Percentiles rank a stretch among this genome's conserved stretches.
These are phyloP conservation scores for Acanthamoeba triangularis DNA, from an alignment of 208 protist genomes.

Conservation along the genomic window DNA sequence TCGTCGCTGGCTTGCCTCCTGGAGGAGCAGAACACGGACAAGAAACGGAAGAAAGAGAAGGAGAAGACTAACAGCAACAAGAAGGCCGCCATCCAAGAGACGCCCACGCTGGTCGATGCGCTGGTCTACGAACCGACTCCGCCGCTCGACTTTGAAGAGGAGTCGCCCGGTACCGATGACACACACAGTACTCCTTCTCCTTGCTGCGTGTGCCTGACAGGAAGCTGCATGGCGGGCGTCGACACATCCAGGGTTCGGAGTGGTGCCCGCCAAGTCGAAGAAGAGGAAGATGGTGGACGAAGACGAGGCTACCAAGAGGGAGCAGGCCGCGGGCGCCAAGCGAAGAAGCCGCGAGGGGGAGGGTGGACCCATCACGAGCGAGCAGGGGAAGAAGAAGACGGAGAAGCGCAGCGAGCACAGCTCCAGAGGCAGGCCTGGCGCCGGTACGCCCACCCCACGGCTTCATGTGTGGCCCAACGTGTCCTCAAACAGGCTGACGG, in stretches of 20 bases:
- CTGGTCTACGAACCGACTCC: conserved; percentile 13
- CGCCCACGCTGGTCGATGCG: conserved; percentile 6
- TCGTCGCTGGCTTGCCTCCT: background rate
- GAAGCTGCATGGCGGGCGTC: background rate
- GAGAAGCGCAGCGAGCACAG: background rate
- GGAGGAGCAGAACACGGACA: background rate
- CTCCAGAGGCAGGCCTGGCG: background rate
- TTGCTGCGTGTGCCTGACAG: background rate
- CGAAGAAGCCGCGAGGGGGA: background rate
- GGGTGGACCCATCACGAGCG: background rate
- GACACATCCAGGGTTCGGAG: background rate
- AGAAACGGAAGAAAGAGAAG: background rate
- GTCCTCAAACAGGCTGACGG: background rate
- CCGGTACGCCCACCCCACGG: background rate
- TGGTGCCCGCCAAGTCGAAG: background rate
- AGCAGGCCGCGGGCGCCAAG: background rate
- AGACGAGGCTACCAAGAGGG: background rate
- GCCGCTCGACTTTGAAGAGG: background rate
- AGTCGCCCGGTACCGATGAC: conserved; percentile 17
- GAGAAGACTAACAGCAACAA: background rate
- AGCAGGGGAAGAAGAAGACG: background rate
- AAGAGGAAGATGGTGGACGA: background rate
- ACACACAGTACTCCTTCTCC: background rate
- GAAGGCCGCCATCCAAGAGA: background rate
- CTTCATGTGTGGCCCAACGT: background rate